Percentiles rank a stretch among this genome's conserved stretches.
Conservation (phyloP, 192 early-diverging fungal genomes). For the Linnemannia exigua region DNA sequence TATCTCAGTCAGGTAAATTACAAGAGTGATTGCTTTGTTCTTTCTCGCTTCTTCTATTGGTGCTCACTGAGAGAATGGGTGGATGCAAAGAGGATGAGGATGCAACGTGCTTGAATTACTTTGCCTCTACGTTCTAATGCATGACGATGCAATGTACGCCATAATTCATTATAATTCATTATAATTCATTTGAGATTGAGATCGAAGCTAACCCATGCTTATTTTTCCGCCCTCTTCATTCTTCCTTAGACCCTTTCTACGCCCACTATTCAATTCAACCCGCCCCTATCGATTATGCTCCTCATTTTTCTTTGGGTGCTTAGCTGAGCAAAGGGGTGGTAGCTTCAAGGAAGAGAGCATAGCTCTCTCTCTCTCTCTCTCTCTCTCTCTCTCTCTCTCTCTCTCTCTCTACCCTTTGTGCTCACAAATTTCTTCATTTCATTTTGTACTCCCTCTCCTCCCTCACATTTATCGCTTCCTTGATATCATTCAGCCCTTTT, state of each 20-base stretch:
- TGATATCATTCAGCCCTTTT: no score
- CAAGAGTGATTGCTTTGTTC: not conserved
- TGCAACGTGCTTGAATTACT: not conserved
- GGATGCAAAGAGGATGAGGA: not conserved
- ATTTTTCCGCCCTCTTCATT: no score
- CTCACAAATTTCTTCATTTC: no score
- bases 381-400: not conserved
- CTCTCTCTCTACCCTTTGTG: no score
- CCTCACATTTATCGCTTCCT: no score
- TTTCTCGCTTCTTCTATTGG: not conserved
- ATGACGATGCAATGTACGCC: not conserved
- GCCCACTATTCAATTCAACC: not conserved
- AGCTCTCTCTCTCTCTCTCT: not conserved
- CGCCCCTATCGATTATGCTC: not conserved
- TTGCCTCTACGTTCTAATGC: not conserved
- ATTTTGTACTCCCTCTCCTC: no score
- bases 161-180: conserved; percentile 9
- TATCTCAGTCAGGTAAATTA: not conserved
- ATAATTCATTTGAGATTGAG: not conserved
- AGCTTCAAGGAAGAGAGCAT: not conserved
- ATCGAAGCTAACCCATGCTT: not conserved
- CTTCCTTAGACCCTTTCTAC: not conserved
- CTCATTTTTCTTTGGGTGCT: not conserved
- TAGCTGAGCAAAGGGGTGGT: not conserved
- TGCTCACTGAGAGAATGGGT: not conserved